A percentile compares a stretch with the other conserved stretches of the same genome.
phyloP scores from a whole-genome alignment of 2,329 filamentous ascomycete genomes.

The Penicillium sp. region DNA sequence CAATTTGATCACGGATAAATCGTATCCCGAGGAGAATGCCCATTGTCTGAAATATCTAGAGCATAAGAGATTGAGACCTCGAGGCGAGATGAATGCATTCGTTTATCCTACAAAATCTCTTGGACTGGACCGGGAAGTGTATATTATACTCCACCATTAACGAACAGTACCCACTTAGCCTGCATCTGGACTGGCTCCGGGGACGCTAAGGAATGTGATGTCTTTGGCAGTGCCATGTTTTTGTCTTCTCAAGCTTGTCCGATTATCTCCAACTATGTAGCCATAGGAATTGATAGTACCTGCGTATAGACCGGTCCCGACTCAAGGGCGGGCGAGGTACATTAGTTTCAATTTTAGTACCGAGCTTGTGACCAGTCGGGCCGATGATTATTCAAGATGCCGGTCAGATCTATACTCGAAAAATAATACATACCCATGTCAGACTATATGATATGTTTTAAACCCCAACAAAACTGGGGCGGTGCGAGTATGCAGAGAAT shows the following conservation, averaged over 20 bases:
- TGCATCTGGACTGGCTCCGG: conserved; percentile 3
- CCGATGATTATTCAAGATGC: conserved; percentile 7
- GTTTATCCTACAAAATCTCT: background rate
- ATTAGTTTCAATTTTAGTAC: conserved; percentile 7
- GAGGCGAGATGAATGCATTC: background rate
- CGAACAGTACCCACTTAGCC: conserved; percentile 11
- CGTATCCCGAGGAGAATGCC: background rate
- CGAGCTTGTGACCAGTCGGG: conserved; percentile 3
- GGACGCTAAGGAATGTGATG: conserved; percentile 4
- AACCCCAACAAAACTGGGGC: background rate
- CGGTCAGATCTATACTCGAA: background rate
- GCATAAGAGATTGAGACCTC: background rate
- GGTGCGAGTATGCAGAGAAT: conserved; percentile 5
- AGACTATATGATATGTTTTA: background rate
- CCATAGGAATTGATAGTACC: conserved; percentile 4
- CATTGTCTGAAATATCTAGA: background rate
- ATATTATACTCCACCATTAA: conserved; percentile 10
- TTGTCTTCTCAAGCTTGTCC: background rate
- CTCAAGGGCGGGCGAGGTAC: background rate
- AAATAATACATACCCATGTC: background rate
- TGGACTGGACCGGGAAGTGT: background rate
- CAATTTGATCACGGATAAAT: background rate
- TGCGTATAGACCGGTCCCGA: conserved; percentile 9
- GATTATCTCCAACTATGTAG: background rate
- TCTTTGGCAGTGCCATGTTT: conserved; percentile 1